Evolutionary conservation across 768 basidiomycete genomes (phyloP).

Genomic region (Tylopilus sp.): DNA sequence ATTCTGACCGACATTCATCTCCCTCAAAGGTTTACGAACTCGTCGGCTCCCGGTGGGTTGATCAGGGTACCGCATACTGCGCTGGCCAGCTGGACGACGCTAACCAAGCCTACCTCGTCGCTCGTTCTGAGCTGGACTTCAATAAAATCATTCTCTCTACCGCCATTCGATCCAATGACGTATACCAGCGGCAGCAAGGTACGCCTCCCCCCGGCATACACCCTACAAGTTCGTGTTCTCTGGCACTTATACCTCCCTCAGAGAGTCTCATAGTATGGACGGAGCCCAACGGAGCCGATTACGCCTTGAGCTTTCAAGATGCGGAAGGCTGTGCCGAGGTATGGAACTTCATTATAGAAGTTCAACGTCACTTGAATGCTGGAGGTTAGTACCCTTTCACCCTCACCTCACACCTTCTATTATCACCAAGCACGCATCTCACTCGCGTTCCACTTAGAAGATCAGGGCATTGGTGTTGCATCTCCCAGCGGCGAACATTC

Average conservation of each 20-base stretch:
- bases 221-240: slow-evolving; percentile 5
- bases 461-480: slow-evolving; percentile 48
- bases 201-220: slow-evolving; percentile 23
- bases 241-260: slow-evolving; percentile 32
- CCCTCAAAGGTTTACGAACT: slow-evolving; percentile 85
- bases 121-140: slow-evolving; percentile 74
- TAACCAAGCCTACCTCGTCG: slow-evolving; percentile 77
- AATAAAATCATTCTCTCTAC: slow-evolving; percentile 73
- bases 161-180: slow-evolving; percentile 78
- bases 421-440: slow-evolving; percentile 20
- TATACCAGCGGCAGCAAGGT: slow-evolving; percentile 88
- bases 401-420: slow-evolving; percentile 19
- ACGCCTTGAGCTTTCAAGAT: slow-evolving; percentile 96
- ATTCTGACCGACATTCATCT: slow-evolving; percentile 29
- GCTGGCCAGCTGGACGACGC: slow-evolving; percentile 81
- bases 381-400: slow-evolving; percentile 44
- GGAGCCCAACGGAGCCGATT: slow-evolving; percentile 90
- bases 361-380: slow-evolving; percentile 77
- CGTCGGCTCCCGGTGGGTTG: slow-evolving; percentile 86
- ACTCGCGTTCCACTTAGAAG: slow-evolving; percentile 34
- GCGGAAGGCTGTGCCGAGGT: slow-evolving; percentile 93
- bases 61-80: slow-evolving; percentile 96
- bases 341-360: slow-evolving; percentile 94
- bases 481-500: slow-evolving; percentile 64
- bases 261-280: slow-evolving; percentile 99